Percentiles rank a stretch among this genome's conserved stretches.
Evolutionary conservation across 1,139 yeast genomes (phyloP).

Genomic region (Debaryomyces sp.): DNA sequence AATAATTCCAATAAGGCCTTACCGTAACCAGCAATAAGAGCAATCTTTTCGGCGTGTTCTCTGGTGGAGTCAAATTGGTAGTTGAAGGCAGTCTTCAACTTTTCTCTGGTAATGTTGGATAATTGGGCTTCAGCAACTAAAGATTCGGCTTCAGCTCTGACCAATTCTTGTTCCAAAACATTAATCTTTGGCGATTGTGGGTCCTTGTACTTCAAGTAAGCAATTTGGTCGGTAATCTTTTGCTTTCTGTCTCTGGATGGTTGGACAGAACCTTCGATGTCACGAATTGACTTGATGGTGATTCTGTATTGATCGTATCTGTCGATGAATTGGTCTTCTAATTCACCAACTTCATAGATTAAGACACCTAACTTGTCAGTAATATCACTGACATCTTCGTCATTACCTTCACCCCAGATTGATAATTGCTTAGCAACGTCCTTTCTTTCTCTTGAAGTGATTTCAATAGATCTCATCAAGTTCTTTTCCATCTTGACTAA

Average conservation of each 20-base stretch:
- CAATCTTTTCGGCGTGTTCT: constrained; percentile 82
- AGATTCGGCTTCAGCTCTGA: constrained; percentile 89
- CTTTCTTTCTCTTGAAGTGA: constrained; percentile 76
- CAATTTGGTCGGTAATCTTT: constrained; percentile 83
- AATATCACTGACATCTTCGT: constrained; percentile 82
- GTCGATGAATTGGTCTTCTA: constrained; percentile 86
- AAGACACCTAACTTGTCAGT: constrained; percentile 86
- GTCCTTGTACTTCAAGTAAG: constrained; percentile 79
- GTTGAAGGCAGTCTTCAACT: constrained; percentile 81
- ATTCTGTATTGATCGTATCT: constrained; percentile 85
- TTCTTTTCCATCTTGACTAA: constrained; percentile 82
- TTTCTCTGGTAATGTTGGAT: constrained; percentile 84
- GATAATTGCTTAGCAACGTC: constrained; percentile 84
- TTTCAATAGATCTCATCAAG: constrained; percentile 77
- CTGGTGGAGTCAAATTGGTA: constrained; percentile 83
- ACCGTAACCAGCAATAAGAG: constrained; percentile 87
- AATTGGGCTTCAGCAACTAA: constrained; percentile 90
- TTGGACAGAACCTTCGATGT: constrained; percentile 85
- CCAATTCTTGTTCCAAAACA: constrained; percentile 84
- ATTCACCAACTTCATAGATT: constrained; percentile 80
- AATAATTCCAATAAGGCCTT: constrained; percentile 79
- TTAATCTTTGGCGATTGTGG: constrained; percentile 82
- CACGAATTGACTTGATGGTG: constrained; percentile 77
- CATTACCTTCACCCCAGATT: constrained; percentile 83
- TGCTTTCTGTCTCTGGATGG: constrained; percentile 87